Evolutionary conservation across 2,329 filamentous ascomycete species (phyloP).

Genomic region (Neofusicoccum cordaticola): DNA sequence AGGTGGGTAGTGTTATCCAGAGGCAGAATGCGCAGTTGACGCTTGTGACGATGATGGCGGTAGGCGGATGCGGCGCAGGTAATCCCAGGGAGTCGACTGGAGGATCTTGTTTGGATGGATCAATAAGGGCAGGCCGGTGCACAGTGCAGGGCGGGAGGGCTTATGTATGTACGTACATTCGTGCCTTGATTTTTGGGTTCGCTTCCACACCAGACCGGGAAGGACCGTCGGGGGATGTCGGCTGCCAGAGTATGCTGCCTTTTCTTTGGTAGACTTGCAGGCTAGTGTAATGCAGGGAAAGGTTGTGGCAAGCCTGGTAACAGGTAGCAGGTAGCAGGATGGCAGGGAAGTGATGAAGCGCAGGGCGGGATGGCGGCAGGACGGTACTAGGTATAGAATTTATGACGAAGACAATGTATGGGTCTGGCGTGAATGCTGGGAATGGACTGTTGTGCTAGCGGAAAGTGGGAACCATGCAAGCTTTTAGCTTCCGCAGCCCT

Average conservation of each 20-base stretch:
- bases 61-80: not conserved
- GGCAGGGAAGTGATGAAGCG: slow-evolving; percentile 4
- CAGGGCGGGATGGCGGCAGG: slow-evolving; percentile 1
- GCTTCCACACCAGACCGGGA: not conserved
- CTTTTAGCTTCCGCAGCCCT: slow-evolving; percentile 16
- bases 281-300: slow-evolving; percentile 6
- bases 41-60: not conserved
- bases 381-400: not conserved
- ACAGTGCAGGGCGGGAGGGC: slow-evolving; percentile 7
- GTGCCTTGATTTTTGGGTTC: not conserved
- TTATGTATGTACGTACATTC: slow-evolving; percentile 13
- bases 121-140: not conserved
- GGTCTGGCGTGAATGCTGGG: slow-evolving; percentile 1
- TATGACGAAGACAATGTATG: slow-evolving; percentile 11
- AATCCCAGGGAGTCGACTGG: not conserved
- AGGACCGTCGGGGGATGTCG: not conserved
- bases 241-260: slow-evolving; percentile 1
- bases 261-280: not conserved
- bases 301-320: slow-evolving; percentile 3
- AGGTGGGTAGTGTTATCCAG: not conserved
- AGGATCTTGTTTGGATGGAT: slow-evolving; percentile 5
- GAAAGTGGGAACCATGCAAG: slow-evolving; percentile 15
- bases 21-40: not conserved
- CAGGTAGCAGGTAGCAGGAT: slow-evolving; percentile 2
- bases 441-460: slow-evolving; percentile 10